These are phyloP conservation scores for Penicillium psychrosexuale DNA, from an alignment of 2,329 filamentous ascomycete genomes.

Conservation along the genomic window DNA sequence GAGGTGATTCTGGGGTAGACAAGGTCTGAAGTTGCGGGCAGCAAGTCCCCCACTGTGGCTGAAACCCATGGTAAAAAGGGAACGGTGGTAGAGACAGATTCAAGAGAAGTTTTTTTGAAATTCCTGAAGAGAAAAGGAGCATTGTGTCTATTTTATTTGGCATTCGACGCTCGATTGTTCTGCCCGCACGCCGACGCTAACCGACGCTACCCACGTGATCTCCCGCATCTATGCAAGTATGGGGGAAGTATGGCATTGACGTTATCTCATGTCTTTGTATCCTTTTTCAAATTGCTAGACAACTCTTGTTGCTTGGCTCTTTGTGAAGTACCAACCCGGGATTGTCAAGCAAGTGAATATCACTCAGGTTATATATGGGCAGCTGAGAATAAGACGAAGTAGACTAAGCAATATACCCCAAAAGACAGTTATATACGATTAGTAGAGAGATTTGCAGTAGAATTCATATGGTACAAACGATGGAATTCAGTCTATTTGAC, in stretches of 20 bases:
- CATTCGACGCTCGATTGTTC: slow-evolving; percentile 3
- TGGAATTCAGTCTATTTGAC: background rate
- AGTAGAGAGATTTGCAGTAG: background rate
- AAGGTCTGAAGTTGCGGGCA: slow-evolving; percentile 26
- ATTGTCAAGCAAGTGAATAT: background rate
- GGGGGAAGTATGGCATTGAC: background rate
- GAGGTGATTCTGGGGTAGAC: slow-evolving; percentile 28
- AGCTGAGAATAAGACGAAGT: background rate
- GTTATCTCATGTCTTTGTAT: background rate
- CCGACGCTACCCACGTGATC: slow-evolving; percentile 24
- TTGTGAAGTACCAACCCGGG: background rate
- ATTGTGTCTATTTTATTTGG: slow-evolving; percentile 19
- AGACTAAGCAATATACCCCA: background rate
- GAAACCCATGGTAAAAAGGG: slow-evolving; percentile 27
- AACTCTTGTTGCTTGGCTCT: background rate
- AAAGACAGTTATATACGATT: background rate
- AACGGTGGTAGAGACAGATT: background rate
- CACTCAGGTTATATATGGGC: background rate
- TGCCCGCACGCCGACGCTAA: slow-evolving; percentile 23
- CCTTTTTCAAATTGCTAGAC: background rate
- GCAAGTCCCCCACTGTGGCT: slow-evolving; percentile 32
- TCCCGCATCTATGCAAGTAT: slow-evolving; percentile 14
- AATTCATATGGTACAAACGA: background rate
- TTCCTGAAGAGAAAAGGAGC: slow-evolving; percentile 5
- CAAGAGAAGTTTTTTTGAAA: background rate